Percentiles rank a stretch among this genome's conserved stretches.
Conservation (phyloP, 768 basidiomycete species). For the Tricholoma terreum region DNA sequence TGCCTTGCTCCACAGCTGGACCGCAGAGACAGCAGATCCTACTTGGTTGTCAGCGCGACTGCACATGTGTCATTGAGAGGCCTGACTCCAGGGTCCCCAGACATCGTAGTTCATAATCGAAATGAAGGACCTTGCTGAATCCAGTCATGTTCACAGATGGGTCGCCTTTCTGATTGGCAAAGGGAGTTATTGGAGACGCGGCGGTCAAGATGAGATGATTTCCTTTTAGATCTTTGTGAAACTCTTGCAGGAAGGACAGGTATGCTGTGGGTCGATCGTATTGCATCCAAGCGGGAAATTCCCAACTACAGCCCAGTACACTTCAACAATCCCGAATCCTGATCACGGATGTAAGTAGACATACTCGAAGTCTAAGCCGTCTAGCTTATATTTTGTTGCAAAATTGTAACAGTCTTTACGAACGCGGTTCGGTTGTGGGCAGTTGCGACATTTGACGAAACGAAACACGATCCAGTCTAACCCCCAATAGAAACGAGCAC, state of each 20-base stretch:
- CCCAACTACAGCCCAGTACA: conserved; percentile 65
- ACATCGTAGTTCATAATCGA: conserved; percentile 72
- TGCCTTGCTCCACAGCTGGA: conserved; percentile 69
- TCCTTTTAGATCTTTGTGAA: conserved; percentile 55
- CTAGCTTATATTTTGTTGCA: conserved; percentile 50
- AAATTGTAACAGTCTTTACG: conserved; percentile 55
- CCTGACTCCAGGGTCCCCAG: conserved; percentile 58
- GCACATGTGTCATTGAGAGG: conserved; percentile 83
- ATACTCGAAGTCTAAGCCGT: conserved; percentile 58
- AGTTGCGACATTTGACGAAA: conserved; percentile 60
- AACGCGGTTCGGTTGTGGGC: conserved; percentile 59
- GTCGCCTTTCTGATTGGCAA: conserved; percentile 42
- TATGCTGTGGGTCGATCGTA: conserved; percentile 55
- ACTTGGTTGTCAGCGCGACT: conserved; percentile 48
- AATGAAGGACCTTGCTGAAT: conserved; percentile 59
- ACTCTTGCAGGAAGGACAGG: conserved; percentile 71
- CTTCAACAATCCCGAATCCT: not conserved
- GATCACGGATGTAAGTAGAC: too few relatives aligned
- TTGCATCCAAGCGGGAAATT: conserved; percentile 84
- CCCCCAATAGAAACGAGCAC: conserved; percentile 65
- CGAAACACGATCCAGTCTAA: conserved; percentile 63
- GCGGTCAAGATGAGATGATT: conserved; percentile 57
- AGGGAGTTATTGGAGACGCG: conserved; percentile 40
- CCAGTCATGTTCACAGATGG: conserved; percentile 65
- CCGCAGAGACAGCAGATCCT: conserved; percentile 75